A percentile compares a stretch with the other conserved stretches of the same genome.
Evolutionary conservation across 345 rosid species (phyloP).

Genomic region (Salix purpurea): DNA sequence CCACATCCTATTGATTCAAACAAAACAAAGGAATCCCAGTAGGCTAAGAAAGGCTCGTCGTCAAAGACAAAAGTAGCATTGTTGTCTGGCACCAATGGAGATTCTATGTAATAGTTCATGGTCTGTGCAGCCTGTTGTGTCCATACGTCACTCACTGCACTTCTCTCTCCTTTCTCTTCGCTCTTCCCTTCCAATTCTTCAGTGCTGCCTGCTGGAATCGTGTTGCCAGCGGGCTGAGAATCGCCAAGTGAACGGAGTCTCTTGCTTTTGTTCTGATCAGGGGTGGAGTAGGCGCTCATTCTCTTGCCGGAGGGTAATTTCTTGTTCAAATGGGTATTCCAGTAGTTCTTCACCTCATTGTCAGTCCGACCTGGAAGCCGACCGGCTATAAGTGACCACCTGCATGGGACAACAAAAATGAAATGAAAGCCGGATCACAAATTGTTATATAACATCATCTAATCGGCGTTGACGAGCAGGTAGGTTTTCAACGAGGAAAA

Average conservation of each 20-base stretch:
- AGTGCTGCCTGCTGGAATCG: neutral
- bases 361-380: constrained; percentile 89
- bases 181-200: constrained; percentile 14
- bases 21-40: constrained; percentile 43
- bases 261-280: constrained; percentile 5
- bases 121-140: constrained; percentile 35
- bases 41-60: constrained; percentile 41
- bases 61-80: constrained; percentile 27
- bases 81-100: constrained; percentile 32
- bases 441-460: neutral
- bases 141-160: constrained; percentile 23
- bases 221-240: constrained; percentile 10
- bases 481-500: neutral
- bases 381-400: constrained; percentile 84
- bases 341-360: constrained; percentile 84
- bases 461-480: neutral
- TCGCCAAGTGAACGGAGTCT: neutral
- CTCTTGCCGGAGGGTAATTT: constrained; percentile 31
- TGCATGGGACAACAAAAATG: neutral
- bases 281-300: constrained; percentile 18
- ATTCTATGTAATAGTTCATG: constrained; percentile 35
- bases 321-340: constrained; percentile 91
- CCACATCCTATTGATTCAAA: constrained; percentile 31
- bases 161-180: constrained; percentile 13
- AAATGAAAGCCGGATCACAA: neutral